Percentiles rank a stretch among this genome's conserved stretches.
Conservation (phyloP, 306 rosid genomes). For the Cotoneaster glaucophyllus region DNA sequence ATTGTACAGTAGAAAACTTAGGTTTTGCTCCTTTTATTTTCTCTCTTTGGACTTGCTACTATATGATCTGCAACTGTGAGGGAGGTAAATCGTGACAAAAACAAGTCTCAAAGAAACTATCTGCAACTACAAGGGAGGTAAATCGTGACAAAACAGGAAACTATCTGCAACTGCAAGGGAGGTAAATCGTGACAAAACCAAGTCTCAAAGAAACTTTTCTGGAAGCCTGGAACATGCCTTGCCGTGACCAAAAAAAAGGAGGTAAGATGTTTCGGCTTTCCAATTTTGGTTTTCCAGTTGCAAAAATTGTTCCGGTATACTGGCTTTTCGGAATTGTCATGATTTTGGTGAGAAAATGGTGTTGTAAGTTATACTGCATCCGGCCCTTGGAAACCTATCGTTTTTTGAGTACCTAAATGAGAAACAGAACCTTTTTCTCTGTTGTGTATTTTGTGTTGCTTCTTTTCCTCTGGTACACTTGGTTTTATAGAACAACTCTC, state of each 20-base stretch:
- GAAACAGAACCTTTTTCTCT: background rate
- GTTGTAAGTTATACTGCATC: background rate
- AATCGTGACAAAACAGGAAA: background rate
- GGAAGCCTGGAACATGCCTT: background rate
- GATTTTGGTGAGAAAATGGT: background rate
- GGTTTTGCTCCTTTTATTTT: background rate
- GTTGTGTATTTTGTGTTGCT: background rate
- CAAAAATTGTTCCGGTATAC: background rate
- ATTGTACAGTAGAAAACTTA: slow-evolving; percentile 25
- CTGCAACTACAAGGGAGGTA: too few species aligned
- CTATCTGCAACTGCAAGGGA: too few species aligned
- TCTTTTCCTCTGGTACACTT: background rate
- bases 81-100: background rate
- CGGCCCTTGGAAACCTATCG: background rate
- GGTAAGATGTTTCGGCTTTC: background rate
- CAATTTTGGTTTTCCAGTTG: slow-evolving; percentile 1
- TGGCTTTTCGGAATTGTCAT: background rate
- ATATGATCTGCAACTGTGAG: background rate
- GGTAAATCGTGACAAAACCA: too few species aligned
- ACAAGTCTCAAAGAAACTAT: background rate
- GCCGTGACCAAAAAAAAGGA: background rate
- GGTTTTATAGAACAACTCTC: too few species aligned
- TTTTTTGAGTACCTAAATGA: background rate
- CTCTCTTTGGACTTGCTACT: background rate
- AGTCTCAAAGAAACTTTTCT: background rate